Percentiles rank a stretch among this genome's conserved stretches.
phyloP scores from a whole-genome alignment of 352 stramenopile species.

The Pythium aristosporum region DNA sequence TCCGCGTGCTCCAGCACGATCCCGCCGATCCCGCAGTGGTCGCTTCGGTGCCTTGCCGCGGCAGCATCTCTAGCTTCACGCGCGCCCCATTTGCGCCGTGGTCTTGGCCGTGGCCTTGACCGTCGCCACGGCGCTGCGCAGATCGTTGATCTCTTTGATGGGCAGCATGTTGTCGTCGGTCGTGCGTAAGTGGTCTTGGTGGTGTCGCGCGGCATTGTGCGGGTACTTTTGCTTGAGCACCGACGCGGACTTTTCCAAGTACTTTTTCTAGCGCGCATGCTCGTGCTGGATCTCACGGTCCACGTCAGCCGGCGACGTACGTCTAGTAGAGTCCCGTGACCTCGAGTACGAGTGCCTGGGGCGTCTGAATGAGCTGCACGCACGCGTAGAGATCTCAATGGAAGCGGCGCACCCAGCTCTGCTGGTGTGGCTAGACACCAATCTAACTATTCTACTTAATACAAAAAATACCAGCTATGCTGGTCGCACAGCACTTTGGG shows the following conservation, averaged over 20 bases:
- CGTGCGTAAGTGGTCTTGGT: constrained; percentile 72
- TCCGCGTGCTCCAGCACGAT: constrained; percentile 21
- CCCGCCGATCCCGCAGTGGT: constrained; percentile 7
- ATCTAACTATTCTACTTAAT: too few relatives aligned
- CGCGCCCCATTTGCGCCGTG: constrained; percentile 67
- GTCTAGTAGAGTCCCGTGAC: constrained; percentile 86
- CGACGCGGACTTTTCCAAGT: constrained; percentile 88
- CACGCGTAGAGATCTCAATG: constrained; percentile 83
- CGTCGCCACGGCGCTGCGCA: constrained; percentile 67
- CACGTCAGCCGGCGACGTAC: constrained; percentile 77
- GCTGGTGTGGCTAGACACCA: too few relatives aligned
- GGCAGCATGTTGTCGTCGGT: constrained; percentile 83
- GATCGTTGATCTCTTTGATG: constrained; percentile 80
- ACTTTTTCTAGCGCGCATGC: constrained; percentile 91
- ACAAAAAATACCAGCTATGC: too few relatives aligned
- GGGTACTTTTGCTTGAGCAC: constrained; percentile 90
- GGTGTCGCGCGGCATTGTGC: constrained; percentile 80
- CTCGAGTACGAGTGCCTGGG: constrained; percentile 69
- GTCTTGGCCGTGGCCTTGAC: too few relatives aligned
- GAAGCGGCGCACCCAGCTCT: constrained; percentile 75
- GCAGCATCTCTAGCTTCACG: constrained; percentile 19
- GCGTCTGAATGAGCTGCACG: constrained; percentile 66
- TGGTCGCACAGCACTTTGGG: constrained; percentile 70
- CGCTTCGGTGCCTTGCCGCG: constrained; percentile 11
- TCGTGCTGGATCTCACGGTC: constrained; percentile 91